Conservation (phyloP, 73 alveolate genomes). For the Paramecium octaurelia region DNA sequence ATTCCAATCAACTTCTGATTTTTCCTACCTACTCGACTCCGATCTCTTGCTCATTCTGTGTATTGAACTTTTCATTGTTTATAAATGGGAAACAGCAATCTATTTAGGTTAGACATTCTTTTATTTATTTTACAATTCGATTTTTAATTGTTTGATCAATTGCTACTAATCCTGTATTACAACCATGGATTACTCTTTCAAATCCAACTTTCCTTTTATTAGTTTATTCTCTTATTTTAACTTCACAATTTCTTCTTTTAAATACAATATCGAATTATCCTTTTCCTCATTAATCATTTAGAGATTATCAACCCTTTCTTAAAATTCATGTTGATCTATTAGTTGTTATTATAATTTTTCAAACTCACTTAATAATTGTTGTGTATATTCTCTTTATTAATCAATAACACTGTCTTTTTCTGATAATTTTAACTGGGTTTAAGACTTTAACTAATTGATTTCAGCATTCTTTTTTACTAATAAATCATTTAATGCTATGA, state of each 20-base stretch:
- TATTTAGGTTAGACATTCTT: neutral
- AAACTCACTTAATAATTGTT: neutral
- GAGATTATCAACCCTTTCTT: neutral
- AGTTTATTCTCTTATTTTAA: neutral
- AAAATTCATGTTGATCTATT: neutral
- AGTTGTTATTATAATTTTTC: neutral
- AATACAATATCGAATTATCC: neutral
- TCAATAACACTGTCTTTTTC: neutral
- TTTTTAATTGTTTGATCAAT: neutral
- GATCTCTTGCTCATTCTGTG: slow-evolving; percentile 15
- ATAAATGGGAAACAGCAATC: neutral
- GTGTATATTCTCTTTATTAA: neutral
- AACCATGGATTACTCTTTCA: neutral
- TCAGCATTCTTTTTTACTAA: neutral
- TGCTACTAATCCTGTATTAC: neutral
- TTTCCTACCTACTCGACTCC: neutral
- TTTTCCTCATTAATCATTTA: slow-evolving; percentile 14
- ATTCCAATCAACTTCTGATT: neutral
- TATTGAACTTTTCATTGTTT: neutral
- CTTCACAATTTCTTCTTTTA: neutral
- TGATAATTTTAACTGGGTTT: neutral
- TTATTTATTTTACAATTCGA: neutral
- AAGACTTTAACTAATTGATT: neutral
- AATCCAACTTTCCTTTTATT: neutral
- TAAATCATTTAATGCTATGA: neutral